A percentile compares a stretch with the other conserved stretches of the same genome.
Evolutionary conservation across 768 basidiomycete genomes (phyloP).

Genomic region (Clavaria fumosa): DNA sequence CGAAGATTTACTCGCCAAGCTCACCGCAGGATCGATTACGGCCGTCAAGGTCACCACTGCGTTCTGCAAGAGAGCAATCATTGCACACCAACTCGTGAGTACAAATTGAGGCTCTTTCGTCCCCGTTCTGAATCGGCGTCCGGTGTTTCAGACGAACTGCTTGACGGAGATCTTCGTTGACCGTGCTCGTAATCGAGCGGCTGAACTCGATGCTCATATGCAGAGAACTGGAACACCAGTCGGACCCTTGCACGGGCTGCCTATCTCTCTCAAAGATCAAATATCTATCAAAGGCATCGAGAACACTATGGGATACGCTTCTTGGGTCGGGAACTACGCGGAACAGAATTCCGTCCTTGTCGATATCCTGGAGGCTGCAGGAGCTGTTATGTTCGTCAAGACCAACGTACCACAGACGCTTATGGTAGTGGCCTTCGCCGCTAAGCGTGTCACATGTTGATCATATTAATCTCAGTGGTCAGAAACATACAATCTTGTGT

Average conservation of each 20-base stretch:
- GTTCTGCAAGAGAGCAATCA: slow-evolving; percentile 60
- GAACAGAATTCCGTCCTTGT: slow-evolving; percentile 45
- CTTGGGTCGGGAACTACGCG: slow-evolving; percentile 49
- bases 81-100: slow-evolving; percentile 65
- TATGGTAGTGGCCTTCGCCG: slow-evolving; percentile 29
- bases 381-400: slow-evolving; percentile 57
- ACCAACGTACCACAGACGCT: slow-evolving; percentile 70
- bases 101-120: not conserved
- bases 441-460: not conserved
- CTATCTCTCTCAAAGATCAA: slow-evolving; percentile 65
- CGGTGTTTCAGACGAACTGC: slow-evolving; percentile 17
- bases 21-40: slow-evolving; percentile 41
- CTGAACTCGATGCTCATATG: slow-evolving; percentile 48
- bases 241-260: slow-evolving; percentile 65
- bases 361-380: slow-evolving; percentile 48
- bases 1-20: slow-evolving; percentile 31
- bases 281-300: slow-evolving; percentile 53
- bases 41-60: slow-evolving; percentile 56
- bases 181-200: slow-evolving; percentile 45
- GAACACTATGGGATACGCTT: slow-evolving; percentile 39
- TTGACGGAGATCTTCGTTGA: slow-evolving; percentile 76
- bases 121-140: not conserved
- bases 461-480: slow-evolving; percentile 33
- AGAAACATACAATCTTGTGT: slow-evolving; percentile 68
- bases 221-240: slow-evolving; percentile 44